Conservation (phyloP, 768 basidiomycete species). For the Rhodosporidiobolus sp. region DNA sequence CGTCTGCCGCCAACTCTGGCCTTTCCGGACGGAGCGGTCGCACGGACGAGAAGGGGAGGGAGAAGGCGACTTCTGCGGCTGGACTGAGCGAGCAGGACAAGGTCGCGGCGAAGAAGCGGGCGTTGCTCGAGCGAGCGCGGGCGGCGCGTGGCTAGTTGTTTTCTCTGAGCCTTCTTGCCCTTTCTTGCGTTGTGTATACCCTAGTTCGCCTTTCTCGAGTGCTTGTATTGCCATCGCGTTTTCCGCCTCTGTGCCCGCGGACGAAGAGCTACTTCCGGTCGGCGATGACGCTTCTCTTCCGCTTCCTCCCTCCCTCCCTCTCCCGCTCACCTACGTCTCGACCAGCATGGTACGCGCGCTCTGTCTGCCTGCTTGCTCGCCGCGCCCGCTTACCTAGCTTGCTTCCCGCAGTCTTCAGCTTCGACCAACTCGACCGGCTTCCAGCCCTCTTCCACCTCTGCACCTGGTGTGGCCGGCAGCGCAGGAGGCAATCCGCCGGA, state of each 20-base stretch:
- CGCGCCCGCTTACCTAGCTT: not conserved
- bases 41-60: not conserved
- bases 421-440: not conserved
- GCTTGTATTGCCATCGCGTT: too few relatives aligned
- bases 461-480: not conserved
- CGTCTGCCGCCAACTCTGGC: not conserved
- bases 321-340: too few relatives aligned
- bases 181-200: too few relatives aligned
- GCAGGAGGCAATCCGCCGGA: not conserved
- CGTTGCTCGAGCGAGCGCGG: constrained; percentile 4
- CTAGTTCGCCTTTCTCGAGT: not conserved
- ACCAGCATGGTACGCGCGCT: not conserved
- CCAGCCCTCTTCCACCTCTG: not conserved
- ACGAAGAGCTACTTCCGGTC: too few relatives aligned
- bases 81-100: not conserved
- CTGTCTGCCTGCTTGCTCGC: not conserved
- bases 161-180: too few relatives aligned
- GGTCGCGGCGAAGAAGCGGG: constrained; percentile 7
- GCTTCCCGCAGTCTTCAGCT: not conserved
- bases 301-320: too few relatives aligned
- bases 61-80: not conserved
- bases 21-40: not conserved
- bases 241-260: too few relatives aligned
- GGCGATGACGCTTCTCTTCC: too few relatives aligned
- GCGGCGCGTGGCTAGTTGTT: not conserved